Evolutionary conservation across 176 grass and related monocot genomes (phyloP), one percentile per base, ranked within the genome.

Genomic region (Eleusine coracana): DNA sequence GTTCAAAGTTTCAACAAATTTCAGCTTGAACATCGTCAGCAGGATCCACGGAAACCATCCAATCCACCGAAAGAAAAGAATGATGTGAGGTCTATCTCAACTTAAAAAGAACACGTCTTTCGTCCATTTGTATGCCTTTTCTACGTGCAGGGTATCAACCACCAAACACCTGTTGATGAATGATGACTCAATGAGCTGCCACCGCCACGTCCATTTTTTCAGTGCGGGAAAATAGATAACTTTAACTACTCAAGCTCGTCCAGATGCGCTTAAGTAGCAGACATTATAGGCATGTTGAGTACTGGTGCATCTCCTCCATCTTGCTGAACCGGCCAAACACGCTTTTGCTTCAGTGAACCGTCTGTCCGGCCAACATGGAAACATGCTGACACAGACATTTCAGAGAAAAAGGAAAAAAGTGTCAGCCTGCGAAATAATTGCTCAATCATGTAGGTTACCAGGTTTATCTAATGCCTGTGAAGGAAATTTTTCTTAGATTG

Each of bases 151-250:
- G 36, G 72, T 25, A 76, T 68, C 73, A 76, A 21, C 82, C 36
- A 84, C 72, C 72, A 55, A 84, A 76, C 48, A 55, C 36, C 25
- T 70, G 65, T 71, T 42, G 79, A 60, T 71, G 79, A 11, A 15
- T 41, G 66, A 70, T 59, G 37, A 17, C 66, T 11, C 66, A 70
- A 11, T 52, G 17, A 69, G 34, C 39, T 69, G 65, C 48, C 64
- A 59, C 7, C 18, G 13, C 31, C 2, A 25, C 55, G 51, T 59
- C 52, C 31, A 28, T 7, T 70, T 23, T 50, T 5, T 46, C 13
- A 58, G 5, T 14, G 72, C 38, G n/a, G 9, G 16, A 29, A 51
- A 75, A 55, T 48, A 84, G 72, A 68, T 68, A n/a, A 42, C 34
- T 75, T 83, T 68, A 55, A 65, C 34, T 66, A 50, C 27, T 6